phyloP scores from a whole-genome alignment of 192 early-diverging fungal species.

The Anaeromyces robustus region DNA sequence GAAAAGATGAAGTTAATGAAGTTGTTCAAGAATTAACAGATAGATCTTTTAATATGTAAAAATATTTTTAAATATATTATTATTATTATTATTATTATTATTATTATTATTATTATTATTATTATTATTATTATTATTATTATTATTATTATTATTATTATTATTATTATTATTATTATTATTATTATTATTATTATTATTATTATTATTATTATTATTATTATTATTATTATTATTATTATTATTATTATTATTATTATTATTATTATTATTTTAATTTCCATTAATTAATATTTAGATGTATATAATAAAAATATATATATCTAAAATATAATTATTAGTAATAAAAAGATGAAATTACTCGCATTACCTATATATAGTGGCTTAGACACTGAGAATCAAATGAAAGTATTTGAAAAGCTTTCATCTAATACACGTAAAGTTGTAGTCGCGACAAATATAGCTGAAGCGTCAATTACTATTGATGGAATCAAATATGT shows the following conservation, averaged over 20 bases:
- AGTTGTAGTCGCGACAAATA: constrained; percentile 77
- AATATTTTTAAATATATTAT: no score
- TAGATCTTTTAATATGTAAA: constrained; percentile 23
- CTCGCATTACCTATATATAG: constrained; percentile 51
- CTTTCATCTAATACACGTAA: constrained; percentile 43
- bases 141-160: no score
- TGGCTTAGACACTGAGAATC: constrained; percentile 49
- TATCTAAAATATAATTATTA: not conserved
- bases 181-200: no score
- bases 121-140: no score
- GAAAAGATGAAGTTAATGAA: constrained; percentile 57
- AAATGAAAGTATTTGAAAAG: constrained; percentile 45
- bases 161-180: no score
- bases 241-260: no score
- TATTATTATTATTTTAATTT: no score
- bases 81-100: no score
- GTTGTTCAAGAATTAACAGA: constrained; percentile 43
- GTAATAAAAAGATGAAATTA: constrained; percentile 17
- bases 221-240: no score
- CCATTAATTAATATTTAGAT: no score
- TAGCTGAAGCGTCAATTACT: constrained; percentile 71
- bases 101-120: no score
- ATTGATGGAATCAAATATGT: constrained; percentile 62
- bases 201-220: no score
- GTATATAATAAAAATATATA: constrained; percentile 1